Base-by-base conservation (phyloP, 2,329 filamentous ascomycete genomes). In the Mariannaea elegans region DNA sequence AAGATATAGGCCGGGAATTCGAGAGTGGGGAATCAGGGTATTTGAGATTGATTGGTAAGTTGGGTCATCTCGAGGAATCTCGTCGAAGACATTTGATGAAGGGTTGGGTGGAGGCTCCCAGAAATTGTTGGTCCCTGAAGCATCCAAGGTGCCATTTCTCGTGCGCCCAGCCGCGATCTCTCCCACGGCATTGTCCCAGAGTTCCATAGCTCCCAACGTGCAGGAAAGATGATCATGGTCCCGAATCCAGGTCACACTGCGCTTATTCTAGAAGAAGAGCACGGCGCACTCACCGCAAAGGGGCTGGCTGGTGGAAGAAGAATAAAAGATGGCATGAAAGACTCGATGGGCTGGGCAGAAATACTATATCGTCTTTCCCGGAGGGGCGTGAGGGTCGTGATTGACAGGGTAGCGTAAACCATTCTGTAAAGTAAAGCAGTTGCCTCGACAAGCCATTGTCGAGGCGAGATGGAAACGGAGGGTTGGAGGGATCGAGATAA, bases 271-370 rank as follows among this genome's bases (percentile, higher is more conserved):
- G 46, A 65, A 74, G 62, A 70, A 75, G 7, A 75, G 44, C 16
- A 68, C 68, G 18, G 75, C 70, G 38, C 75, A 77, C 52, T 76
- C 75, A 62, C 73, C 74, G 29, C 74, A 77, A 3, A 59, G 49
- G 1, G 75, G 74, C 45, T 77, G 74, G 1, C n/a, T 7, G 5
- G 44, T 48, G 12, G 31, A 21, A 3, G 19, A 10, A 8, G 10
- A 27, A 29, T 63, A 45, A 27, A 57, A 56, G 8, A 76, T 67
- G 16, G 67, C 66, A 64, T 77, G 75, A 34, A 67, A 71, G 14
- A 42, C 12, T 12, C 57, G 51, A 36, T 77, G 75, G 6, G 65
- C 41, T 13, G 72, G 70, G 55, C 75, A 77, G 56, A 67, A 67
- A 32, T 75, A 76, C 67, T 68, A 73, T 42, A 60, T 63, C 41